phyloP scores from a whole-genome alignment of 2,329 filamentous ascomycete genomes.

The Phaeosphaeriaceae sp. region DNA sequence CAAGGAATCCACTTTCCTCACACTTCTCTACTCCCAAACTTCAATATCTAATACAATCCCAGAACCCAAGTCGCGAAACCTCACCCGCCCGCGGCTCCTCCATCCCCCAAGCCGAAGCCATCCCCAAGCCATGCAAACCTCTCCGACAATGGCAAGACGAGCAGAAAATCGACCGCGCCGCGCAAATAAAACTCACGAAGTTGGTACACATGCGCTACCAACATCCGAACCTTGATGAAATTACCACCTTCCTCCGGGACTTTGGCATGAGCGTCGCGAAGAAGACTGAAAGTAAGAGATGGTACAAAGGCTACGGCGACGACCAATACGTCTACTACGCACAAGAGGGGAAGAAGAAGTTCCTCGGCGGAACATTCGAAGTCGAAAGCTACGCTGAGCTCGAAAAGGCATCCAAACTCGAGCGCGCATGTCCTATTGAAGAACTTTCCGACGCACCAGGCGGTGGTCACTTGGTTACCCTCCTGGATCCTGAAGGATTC shows the following conservation, averaged over 20 bases:
- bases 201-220: conserved; percentile 64
- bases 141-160: conserved; percentile 49
- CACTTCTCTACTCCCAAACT: too few species aligned
- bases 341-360: conserved; percentile 59
- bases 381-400: conserved; percentile 66
- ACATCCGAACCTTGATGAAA: conserved; percentile 58
- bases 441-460: conserved; percentile 62
- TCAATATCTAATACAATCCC: not conserved
- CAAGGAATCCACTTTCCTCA: not conserved
- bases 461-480: conserved; percentile 59
- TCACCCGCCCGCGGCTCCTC: conserved; percentile 53
- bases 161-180: conserved; percentile 51
- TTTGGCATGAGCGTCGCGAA: conserved; percentile 47
- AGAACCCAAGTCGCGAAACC: conserved; percentile 42
- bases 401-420: conserved; percentile 56
- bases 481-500: conserved; percentile 60
- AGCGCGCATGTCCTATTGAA: conserved; percentile 58
- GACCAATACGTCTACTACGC: conserved; percentile 69
- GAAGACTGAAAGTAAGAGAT: conserved; percentile 52
- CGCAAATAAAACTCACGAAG: conserved; percentile 58
- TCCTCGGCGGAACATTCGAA: conserved; percentile 66
- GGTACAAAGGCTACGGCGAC: conserved; percentile 68
- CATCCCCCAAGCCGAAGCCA: conserved; percentile 49
- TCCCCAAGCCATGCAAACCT: conserved; percentile 44
- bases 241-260: conserved; percentile 54